Percentiles rank a stretch among this genome's conserved stretches.
Conservation (phyloP, 495 filamentous ascomycete genomes). For the Podospora tetraspora region DNA sequence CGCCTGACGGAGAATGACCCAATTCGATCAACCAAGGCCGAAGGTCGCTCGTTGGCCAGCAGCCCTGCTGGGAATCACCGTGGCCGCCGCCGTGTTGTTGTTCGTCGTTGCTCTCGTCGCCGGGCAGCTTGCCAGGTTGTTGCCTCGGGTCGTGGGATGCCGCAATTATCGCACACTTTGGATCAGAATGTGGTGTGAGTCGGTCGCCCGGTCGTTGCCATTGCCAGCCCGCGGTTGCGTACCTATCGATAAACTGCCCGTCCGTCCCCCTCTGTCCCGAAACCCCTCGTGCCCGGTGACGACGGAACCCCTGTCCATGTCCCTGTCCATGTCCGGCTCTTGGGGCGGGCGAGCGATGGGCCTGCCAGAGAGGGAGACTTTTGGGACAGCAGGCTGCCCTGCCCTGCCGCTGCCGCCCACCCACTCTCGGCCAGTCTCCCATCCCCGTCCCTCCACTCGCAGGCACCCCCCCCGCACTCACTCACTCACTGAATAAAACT, state of each 20-base stretch:
- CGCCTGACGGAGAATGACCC: neutral
- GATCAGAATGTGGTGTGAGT: slow-evolving; percentile 16
- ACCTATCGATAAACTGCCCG: neutral
- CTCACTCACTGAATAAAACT: slow-evolving; percentile 32
- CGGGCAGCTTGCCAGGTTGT: neutral
- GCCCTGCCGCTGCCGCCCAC: slow-evolving; percentile 11
- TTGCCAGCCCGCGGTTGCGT: slow-evolving; percentile 9
- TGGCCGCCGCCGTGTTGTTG: neutral
- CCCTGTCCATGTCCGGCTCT: neutral
- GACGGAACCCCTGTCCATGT: neutral
- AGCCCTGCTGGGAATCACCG: neutral
- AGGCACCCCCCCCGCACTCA: slow-evolving; percentile 28
- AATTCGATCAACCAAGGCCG: neutral
- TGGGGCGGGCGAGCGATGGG: neutral
- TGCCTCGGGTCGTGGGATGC: neutral
- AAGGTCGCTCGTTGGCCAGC: neutral
- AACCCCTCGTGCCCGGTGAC: neutral
- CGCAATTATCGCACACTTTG: neutral
- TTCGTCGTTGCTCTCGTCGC: neutral
- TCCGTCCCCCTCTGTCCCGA: neutral
- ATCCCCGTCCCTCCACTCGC: slow-evolving; percentile 24
- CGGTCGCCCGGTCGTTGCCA: slow-evolving; percentile 25
- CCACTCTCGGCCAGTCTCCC: neutral
- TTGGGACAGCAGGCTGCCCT: slow-evolving; percentile 22
- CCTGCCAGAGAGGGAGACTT: neutral